Conservation (phyloP, 2,329 filamentous ascomycete species). For the Grosmannia serpens region DNA sequence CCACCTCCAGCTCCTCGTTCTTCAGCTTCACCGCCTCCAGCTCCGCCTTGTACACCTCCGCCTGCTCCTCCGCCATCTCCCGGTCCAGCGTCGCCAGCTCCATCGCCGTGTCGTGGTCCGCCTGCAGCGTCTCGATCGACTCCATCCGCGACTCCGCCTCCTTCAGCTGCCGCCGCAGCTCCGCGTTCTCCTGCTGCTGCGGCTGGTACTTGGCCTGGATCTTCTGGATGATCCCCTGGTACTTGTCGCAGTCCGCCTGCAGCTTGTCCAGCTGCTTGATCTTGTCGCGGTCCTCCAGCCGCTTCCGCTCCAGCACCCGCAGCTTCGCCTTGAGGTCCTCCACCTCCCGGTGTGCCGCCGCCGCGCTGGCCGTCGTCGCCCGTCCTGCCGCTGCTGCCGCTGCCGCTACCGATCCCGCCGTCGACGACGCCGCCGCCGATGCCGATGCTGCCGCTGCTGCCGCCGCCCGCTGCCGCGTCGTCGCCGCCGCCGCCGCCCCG, state of each 20-base stretch:
- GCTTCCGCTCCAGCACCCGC: slow-evolving; percentile 76
- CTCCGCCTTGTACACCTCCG: slow-evolving; percentile 71
- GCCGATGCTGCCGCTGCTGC: slow-evolving; percentile 3
- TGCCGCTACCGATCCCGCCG: slow-evolving; percentile 9
- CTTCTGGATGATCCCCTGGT: slow-evolving; percentile 78
- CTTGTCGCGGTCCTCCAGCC: slow-evolving; percentile 74
- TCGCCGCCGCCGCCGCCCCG: slow-evolving; percentile 13
- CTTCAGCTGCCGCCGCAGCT: slow-evolving; percentile 66
- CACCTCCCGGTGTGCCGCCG: slow-evolving; percentile 52
- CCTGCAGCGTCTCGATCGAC: slow-evolving; percentile 60
- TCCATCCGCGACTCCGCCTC: slow-evolving; percentile 61
- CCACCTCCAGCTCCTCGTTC: slow-evolving; percentile 74
- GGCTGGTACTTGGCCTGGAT: slow-evolving; percentile 81
- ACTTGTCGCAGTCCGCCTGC: slow-evolving; percentile 65
- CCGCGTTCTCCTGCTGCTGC: slow-evolving; percentile 66
- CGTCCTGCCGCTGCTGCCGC: slow-evolving; percentile 14
- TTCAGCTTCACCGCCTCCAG: slow-evolving; percentile 65
- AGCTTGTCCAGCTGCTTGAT: slow-evolving; percentile 67
- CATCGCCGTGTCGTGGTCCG: slow-evolving; percentile 73
- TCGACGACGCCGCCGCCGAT: background rate
- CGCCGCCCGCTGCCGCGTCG: slow-evolving; percentile 8
- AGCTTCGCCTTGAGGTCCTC: slow-evolving; percentile 86
- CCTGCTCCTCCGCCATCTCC: slow-evolving; percentile 92
- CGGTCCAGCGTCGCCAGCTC: slow-evolving; percentile 83
- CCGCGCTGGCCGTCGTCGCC: slow-evolving; percentile 22